These are phyloP conservation scores for Boletus fagicola DNA, from an alignment of 768 basidiomycete genomes.

Conservation along the genomic window DNA sequence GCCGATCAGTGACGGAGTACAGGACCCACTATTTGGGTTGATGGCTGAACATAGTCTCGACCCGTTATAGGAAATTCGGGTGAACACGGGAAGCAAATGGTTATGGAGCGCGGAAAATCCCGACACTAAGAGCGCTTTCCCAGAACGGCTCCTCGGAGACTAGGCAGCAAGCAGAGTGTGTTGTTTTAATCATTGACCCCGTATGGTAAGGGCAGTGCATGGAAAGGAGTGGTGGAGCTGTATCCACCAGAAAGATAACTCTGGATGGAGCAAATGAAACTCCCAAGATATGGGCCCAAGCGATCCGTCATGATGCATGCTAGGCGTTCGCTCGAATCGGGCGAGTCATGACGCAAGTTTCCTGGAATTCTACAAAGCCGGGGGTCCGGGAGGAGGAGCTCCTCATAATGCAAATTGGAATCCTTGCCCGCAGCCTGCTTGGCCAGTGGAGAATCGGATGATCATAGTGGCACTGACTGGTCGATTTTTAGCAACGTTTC, in stretches of 20 bases:
- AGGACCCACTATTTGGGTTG: neutral
- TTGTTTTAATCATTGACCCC: neutral
- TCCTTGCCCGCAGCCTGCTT: neutral
- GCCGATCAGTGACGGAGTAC: neutral
- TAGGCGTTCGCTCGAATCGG: neutral
- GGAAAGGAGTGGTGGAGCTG: conserved; percentile 5
- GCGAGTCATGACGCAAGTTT: conserved; percentile 5
- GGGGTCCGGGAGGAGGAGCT: no score
- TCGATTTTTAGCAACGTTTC: neutral
- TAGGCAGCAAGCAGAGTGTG: neutral
- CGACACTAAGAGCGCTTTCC: no score
- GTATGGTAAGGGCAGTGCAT: conserved; percentile 8
- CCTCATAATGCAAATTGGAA: neutral
- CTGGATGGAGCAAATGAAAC: neutral
- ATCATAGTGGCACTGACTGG: neutral
- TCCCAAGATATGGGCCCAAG: neutral
- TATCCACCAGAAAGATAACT: conserved; percentile 6
- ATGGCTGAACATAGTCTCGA: no score
- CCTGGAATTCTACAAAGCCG: neutral
- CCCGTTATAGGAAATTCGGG: no score
- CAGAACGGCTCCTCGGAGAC: no score
- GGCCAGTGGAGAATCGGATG: neutral
- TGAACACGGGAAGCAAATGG: no score
- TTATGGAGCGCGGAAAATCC: no score
- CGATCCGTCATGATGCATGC: neutral